Evolutionary conservation across 169 alveolate species (phyloP), one percentile per base, ranked within the genome.

Genomic region (Sarcocystis neurona): DNA sequence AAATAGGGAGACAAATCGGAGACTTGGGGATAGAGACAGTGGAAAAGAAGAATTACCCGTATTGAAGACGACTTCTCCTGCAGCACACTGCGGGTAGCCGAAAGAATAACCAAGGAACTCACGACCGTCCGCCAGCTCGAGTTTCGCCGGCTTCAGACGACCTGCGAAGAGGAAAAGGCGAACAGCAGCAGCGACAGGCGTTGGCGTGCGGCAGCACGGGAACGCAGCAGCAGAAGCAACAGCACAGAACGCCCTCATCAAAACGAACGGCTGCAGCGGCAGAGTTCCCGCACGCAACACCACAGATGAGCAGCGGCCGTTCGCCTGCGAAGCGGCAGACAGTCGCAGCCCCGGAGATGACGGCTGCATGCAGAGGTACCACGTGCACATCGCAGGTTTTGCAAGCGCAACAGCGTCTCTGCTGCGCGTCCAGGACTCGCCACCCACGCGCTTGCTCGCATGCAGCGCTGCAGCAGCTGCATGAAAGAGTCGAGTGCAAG

Each of bases 11-110:
- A n/a, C n/a, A n/a, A n/a, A n/a, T n/a, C n/a, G n/a, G n/a, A n/a
- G n/a, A n/a, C n/a, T n/a, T n/a, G n/a, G n/a, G n/a, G n/a, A n/a
- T n/a, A n/a, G n/a, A n/a, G n/a, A n/a, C n/a, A n/a, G n/a, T n/a
- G n/a, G n/a, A n/a, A n/a, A n/a, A n/a, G n/a, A n/a, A n/a, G 8
- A 32, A 15, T 10, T 30, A n/a, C 96, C 95, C 15, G 98, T 96
- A 87, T 95, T 92, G 93, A 96, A 96, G 72, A 96, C 97, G 68
- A 94, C 95, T 90, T 95, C 97, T 30, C 98, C 98, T 2, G 92
- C 75, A 20, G 85, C 84, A 0, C 91, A 68, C n/a, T 72, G 41
- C 20, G 46, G 79, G 20, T 74, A 77, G 27, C 94, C 94, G 80
- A 89, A 92, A 68, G 93, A 85, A 68, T 48, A 77, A 30, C 93